Percentiles rank a stretch among this genome's conserved stretches.
Evolutionary conservation across 192 early-diverging fungal species (phyloP).

Genomic region (Entomortierella beljakovae): DNA sequence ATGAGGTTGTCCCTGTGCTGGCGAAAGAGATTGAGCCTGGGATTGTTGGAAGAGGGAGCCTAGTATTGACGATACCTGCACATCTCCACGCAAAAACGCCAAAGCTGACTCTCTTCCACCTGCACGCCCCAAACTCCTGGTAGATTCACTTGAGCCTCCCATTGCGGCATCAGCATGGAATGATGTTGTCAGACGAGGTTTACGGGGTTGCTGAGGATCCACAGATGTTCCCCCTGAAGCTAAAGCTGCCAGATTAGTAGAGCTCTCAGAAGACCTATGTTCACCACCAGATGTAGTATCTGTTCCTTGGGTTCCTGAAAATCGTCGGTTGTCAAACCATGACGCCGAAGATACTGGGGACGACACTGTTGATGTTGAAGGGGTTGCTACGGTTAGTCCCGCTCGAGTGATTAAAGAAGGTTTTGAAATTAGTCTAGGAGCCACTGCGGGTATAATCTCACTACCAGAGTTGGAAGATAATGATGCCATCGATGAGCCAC

Average conservation of each 20-base stretch:
- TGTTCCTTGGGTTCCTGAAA: slow-evolving; percentile 6
- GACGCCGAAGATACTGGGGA: slow-evolving; percentile 44
- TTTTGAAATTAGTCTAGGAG: slow-evolving; percentile 11
- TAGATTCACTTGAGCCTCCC: slow-evolving; percentile 10
- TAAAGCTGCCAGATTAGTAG: neutral
- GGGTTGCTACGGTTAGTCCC: slow-evolving; percentile 24
- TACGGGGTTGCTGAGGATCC: neutral
- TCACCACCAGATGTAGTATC: neutral
- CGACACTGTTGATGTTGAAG: slow-evolving; percentile 43
- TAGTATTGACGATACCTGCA: slow-evolving; percentile 22
- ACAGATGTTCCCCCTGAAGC: neutral
- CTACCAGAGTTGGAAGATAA: slow-evolving; percentile 9
- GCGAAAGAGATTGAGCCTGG: slow-evolving; percentile 7
- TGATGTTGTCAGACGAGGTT: slow-evolving; percentile 3
- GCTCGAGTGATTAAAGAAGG: slow-evolving; percentile 37
- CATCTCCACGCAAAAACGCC: slow-evolving; percentile 35
- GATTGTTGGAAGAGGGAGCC: slow-evolving; percentile 33
- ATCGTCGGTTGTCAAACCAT: slow-evolving; percentile 29
- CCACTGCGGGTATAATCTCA: slow-evolving; percentile 2
- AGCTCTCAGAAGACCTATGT: neutral
- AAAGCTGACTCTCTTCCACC: slow-evolving; percentile 33
- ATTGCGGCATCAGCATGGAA: slow-evolving; percentile 14
- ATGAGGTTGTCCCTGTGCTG: neutral
- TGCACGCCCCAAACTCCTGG: slow-evolving; percentile 26
- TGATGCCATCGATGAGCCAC: slow-evolving; percentile 4